Evolutionary conservation across 108 stramenopile genomes (phyloP), one percentile per base, ranked within the genome.

Genomic region (Stephanodiscus minutulus): DNA sequence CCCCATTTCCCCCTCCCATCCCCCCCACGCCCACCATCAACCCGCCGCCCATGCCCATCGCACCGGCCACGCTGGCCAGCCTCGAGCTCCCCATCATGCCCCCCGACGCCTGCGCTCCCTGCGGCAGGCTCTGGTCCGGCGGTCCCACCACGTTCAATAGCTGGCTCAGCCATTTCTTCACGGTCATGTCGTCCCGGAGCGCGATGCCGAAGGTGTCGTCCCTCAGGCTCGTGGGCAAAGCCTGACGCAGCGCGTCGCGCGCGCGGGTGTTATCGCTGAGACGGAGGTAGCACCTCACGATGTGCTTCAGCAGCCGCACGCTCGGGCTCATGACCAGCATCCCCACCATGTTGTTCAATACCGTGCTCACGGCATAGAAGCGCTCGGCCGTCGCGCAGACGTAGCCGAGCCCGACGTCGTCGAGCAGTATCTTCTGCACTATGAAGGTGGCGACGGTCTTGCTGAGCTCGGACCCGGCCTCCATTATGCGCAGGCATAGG

Each of bases 371-470:
- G 22, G 99, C 98, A 83, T 96, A 98, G 73, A 99, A 99, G 3
- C 99, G 93, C 84, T 99, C 98, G 35, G 97, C 96, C 0, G 99
- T 99, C 43, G 96, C 93, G 82, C 99, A 99, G n/a, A 99, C 97
- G 81, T 99, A 98, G 22, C 91, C 86, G 37, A 99, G 85, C 8
- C 99, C 99, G 37, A 86, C 85, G 66, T 99, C 97, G 76, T 99
- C 99, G 71, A 98, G 68, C 50, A 99, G 83, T 47, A 99, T 97
- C 82, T 99, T 99, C 81, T 99, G 97, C 5, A 98, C 97, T 52
- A 99, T 98, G 73, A 99, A 99, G n/a, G 99, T 99, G 0, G 98
- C 98, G 8, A 97, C 96, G 2, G 99, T 99, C 73, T 98, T 98
- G 73, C 85, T 86, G 12, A 99, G 90, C 73, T 99, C 99, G 33